Evolutionary conservation across 805 yeast genomes (phyloP).

Genomic region (Candida ovalis): DNA sequence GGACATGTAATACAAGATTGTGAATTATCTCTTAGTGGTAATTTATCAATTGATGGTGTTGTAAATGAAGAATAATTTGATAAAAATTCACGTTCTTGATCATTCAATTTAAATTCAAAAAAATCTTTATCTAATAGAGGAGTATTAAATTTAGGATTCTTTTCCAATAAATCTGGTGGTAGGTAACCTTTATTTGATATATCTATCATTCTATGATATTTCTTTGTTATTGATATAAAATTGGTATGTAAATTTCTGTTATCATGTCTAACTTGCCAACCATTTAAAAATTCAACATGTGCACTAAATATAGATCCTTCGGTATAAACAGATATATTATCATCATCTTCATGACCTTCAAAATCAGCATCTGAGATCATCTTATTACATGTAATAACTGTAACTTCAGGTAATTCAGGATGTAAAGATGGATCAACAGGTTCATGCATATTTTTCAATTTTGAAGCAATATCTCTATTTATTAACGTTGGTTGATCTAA

Average conservation of each 20-base stretch:
- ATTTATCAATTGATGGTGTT: slow-evolving; percentile 17
- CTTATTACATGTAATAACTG: slow-evolving; percentile 26
- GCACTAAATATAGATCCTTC: slow-evolving; percentile 23
- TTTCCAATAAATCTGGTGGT: slow-evolving; percentile 9
- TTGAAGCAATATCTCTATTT: slow-evolving; percentile 9
- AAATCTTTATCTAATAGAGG: slow-evolving; percentile 20
- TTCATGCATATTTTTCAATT: slow-evolving; percentile 8
- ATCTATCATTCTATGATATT: slow-evolving; percentile 22
- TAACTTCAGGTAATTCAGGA: slow-evolving; percentile 20
- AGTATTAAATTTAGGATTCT: slow-evolving; percentile 22
- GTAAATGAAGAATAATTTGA: slow-evolving; percentile 32
- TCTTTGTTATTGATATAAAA: slow-evolving; percentile 24
- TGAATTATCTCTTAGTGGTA: slow-evolving; percentile 27
- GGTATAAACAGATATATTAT: slow-evolving; percentile 6
- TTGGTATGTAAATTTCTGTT: slow-evolving; percentile 26
- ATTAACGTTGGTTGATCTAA: slow-evolving; percentile 23
- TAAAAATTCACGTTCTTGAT: slow-evolving; percentile 24
- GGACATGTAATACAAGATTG: slow-evolving; percentile 29
- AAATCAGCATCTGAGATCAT: slow-evolving; percentile 16
- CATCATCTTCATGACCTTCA: slow-evolving; percentile 1
- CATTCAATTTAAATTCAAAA: slow-evolving; percentile 14
- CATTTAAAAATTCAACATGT: slow-evolving; percentile 30
- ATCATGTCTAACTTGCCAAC: slow-evolving; percentile 32
- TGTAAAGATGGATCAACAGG: slow-evolving; percentile 17
- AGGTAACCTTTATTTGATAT: slow-evolving; percentile 21